These are phyloP conservation scores for Hansenula sp. DNA, from an alignment of 1,139 yeast genomes.

Conservation along the genomic window DNA sequence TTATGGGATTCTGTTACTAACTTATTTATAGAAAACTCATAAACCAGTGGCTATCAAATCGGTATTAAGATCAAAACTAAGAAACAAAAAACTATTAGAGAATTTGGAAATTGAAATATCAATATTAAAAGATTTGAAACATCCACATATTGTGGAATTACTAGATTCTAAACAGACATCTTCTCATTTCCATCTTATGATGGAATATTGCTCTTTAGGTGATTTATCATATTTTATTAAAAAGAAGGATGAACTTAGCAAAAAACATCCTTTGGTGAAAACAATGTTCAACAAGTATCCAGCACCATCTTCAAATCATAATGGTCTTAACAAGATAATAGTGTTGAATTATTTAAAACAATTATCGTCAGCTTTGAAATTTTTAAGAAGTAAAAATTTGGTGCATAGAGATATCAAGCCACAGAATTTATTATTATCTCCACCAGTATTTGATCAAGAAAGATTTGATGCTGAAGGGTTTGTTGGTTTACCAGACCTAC, in stretches of 20 bases:
- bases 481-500: constrained; percentile 84
- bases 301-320: constrained; percentile 61
- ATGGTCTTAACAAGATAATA: constrained; percentile 75
- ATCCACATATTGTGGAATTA: constrained; percentile 88
- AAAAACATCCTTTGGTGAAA: constrained; percentile 75
- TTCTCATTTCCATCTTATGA: constrained; percentile 81
- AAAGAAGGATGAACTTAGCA: constrained; percentile 64
- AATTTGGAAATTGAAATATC: constrained; percentile 88
- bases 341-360: constrained; percentile 86
- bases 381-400: constrained; percentile 74
- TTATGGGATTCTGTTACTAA: too few species aligned
- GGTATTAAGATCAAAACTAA: constrained; percentile 77
- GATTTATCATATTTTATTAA: constrained; percentile 85
- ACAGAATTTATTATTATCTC: constrained; percentile 79
- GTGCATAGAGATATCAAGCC: constrained; percentile 96
- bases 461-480: constrained; percentile 55
- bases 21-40: constrained; percentile 32
- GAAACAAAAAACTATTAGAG: constrained; percentile 80
- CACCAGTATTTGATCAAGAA: constrained; percentile 57
- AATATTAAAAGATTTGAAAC: constrained; percentile 79
- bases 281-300: constrained; percentile 80
- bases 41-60: constrained; percentile 82
- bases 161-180: constrained; percentile 78
- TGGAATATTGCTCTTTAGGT: constrained; percentile 96
- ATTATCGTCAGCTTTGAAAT: constrained; percentile 76